These are phyloP conservation scores for Triticum dicoccoides DNA, from an alignment of 176 grass and related monocot species.

Conservation along the genomic window DNA sequence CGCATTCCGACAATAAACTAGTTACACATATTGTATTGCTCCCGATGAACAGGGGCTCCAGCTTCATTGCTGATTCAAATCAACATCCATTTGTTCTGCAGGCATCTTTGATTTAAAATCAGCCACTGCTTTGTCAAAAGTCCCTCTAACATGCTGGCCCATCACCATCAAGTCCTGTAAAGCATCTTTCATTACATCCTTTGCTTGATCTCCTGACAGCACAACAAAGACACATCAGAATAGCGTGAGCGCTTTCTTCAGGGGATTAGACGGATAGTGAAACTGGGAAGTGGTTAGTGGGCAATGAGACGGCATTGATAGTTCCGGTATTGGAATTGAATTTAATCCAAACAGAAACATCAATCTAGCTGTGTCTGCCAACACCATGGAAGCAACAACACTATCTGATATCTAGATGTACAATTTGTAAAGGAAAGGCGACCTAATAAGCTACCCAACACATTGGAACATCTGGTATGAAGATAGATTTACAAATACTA, in stretches of 20 bases:
- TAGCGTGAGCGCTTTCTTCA: background rate
- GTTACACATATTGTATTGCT: background rate
- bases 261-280: background rate
- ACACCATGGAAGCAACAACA: background rate
- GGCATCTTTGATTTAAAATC: constrained; percentile 37
- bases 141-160: constrained; percentile 62
- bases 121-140: constrained; percentile 42
- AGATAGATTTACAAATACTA: background rate
- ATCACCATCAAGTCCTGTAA: constrained; percentile 53
- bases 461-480: background rate
- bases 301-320: background rate
- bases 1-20: background rate
- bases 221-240: constrained; percentile 15
- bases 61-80: constrained; percentile 16
- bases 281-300: background rate
- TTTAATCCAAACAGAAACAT: constrained; percentile 1
- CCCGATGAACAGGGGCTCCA: background rate
- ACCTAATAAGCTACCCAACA: background rate
- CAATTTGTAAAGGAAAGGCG: background rate
- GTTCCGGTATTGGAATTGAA: background rate
- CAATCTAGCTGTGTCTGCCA: background rate
- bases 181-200: constrained; percentile 73
- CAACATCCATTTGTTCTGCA: constrained; percentile 31
- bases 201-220: constrained; percentile 57
- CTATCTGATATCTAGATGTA: background rate